Percentiles rank a stretch among this genome's conserved stretches.
phyloP scores from a whole-genome alignment of 78 protist species.

The Emiliania huxleyi region DNA sequence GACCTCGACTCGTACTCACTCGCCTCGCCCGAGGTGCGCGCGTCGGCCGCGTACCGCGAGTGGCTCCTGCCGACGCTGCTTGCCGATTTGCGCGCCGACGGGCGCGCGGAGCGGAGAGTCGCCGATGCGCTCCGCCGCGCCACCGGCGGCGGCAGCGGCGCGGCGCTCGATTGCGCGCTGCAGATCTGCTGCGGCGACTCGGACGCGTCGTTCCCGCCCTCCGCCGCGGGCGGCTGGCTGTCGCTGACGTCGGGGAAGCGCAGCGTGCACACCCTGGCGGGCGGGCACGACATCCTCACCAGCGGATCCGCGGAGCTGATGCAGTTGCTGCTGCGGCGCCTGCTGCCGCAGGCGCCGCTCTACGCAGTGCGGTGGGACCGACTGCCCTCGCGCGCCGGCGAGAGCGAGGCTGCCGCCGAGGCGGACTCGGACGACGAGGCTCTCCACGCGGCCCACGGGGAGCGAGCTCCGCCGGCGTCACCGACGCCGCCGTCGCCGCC shows the following conservation, averaged over 20 bases:
- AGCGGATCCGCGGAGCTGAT: neutral
- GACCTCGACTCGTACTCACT: neutral
- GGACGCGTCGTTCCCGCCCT: slow-evolving; percentile 20
- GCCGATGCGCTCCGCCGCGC: neutral
- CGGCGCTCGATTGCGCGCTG: neutral
- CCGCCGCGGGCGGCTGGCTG: neutral
- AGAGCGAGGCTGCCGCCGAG: neutral
- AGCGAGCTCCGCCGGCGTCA: no score
- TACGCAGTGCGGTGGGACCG: neutral
- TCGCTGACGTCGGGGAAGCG: neutral
- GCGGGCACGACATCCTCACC: slow-evolving; percentile 37
- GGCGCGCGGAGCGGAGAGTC: slow-evolving; percentile 2
- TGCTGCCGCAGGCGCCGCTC: neutral
- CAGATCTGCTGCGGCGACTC: neutral
- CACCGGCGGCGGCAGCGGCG: neutral
- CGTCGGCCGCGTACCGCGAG: neutral
- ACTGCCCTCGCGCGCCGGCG: neutral
- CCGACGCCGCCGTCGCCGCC: no score
- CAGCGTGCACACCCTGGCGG: neutral
- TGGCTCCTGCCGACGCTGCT: slow-evolving; percentile 24
- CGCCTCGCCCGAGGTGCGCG: neutral
- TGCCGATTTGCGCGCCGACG: slow-evolving; percentile 25
- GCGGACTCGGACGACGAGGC: neutral
- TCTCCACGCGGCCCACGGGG: neutral
- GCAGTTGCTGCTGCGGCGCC: neutral